phyloP scores from a whole-genome alignment of 257 asterid species.

The Plantago major region DNA sequence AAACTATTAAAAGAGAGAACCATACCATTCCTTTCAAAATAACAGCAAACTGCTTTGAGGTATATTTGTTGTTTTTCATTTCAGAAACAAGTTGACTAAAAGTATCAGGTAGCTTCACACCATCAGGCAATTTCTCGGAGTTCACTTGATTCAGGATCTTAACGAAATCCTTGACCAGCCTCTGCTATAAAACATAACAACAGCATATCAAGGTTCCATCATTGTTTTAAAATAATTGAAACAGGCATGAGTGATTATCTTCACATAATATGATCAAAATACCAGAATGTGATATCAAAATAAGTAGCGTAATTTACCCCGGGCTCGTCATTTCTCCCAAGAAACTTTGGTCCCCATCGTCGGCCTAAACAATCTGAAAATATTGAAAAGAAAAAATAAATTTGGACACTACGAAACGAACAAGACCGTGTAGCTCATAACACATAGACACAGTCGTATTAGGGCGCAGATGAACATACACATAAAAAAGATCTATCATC shows the following conservation, averaged over 20 bases:
- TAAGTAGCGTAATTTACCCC: constrained; percentile 44
- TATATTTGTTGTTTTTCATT: constrained; percentile 67
- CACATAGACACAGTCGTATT: constrained; percentile 9
- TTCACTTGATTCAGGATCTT: constrained; percentile 82
- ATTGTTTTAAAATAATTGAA: constrained; percentile 1
- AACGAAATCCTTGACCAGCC: constrained; percentile 72
- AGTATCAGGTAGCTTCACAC: constrained; percentile 79
- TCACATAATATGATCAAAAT: neutral
- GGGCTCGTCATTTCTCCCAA: constrained; percentile 82
- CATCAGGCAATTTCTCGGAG: constrained; percentile 70
- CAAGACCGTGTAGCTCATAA: neutral
- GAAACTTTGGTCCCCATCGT: constrained; percentile 85
- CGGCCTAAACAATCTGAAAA: constrained; percentile 92
- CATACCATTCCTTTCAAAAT: constrained; percentile 92
- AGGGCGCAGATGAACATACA: neutral
- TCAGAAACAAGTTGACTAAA: constrained; percentile 83
- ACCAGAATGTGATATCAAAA: constrained; percentile 13
- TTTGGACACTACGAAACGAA: constrained; percentile 1
- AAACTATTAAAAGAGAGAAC: constrained; percentile 13
- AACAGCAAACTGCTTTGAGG: constrained; percentile 70
- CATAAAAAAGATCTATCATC: neutral
- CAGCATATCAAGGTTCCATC: constrained; percentile 22
- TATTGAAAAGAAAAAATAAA: constrained; percentile 19
- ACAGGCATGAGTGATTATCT: constrained; percentile 12
- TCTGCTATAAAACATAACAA: constrained; percentile 38